Percentiles rank a stretch among this genome's conserved stretches.
These are phyloP conservation scores for Jamesozyma rosinii DNA, from an alignment of 805 yeast genomes.

Conservation along the genomic window DNA sequence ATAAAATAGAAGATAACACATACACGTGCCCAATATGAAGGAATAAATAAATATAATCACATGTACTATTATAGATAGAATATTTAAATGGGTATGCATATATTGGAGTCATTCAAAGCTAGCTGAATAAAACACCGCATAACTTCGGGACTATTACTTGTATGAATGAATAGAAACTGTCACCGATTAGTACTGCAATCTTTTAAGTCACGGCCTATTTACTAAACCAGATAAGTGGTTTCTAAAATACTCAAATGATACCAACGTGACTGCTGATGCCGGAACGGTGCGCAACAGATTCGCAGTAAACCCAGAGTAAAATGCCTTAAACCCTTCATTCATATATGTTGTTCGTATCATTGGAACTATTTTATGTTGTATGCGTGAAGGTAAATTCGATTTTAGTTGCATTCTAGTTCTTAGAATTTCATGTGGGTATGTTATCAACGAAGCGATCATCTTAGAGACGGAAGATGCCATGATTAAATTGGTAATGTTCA, in stretches of 20 bases:
- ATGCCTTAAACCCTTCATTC: slow-evolving; percentile 68
- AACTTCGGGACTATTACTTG: no score
- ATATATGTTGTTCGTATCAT: slow-evolving; percentile 29
- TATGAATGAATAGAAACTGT: no score
- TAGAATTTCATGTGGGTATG: slow-evolving; percentile 92
- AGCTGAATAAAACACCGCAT: neutral
- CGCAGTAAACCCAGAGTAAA: slow-evolving; percentile 81
- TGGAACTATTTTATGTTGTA: slow-evolving; percentile 21
- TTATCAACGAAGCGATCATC: slow-evolving; percentile 77
- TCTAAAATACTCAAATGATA: slow-evolving; percentile 78
- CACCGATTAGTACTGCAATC: no score
- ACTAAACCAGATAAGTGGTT: slow-evolving; percentile 15
- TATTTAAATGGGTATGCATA: neutral
- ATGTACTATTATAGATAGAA: no score
- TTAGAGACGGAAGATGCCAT: slow-evolving; percentile 73
- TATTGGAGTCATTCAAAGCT: neutral
- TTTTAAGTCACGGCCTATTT: neutral
- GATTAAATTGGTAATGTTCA: slow-evolving; percentile 37
- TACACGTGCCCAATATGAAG: neutral
- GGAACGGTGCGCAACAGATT: slow-evolving; percentile 89
- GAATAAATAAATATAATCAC: no score
- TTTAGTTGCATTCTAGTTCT: slow-evolving; percentile 76
- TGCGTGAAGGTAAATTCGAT: slow-evolving; percentile 29
- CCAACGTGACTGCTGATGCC: slow-evolving; percentile 88
- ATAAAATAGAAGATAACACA: neutral